Evolutionary conservation across 768 basidiomycete genomes (phyloP).

Genomic region (Tricholoma sp.): DNA sequence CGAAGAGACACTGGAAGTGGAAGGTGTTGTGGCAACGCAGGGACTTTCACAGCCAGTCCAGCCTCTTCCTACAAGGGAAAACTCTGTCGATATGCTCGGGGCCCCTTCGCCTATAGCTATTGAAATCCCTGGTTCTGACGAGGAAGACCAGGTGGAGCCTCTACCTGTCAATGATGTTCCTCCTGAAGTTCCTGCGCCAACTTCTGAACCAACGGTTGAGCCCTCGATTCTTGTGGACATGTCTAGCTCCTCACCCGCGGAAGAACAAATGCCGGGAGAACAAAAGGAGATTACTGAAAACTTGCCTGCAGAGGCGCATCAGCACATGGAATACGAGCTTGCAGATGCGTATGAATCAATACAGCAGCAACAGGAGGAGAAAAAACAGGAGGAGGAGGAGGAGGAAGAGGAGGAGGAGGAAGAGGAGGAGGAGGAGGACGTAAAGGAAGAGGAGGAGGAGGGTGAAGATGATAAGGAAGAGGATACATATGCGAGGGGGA

Average conservation of each 20-base stretch:
- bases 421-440: slow-evolving; percentile 14
- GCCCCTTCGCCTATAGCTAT: neutral
- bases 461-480: slow-evolving; percentile 1
- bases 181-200: neutral
- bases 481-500: neutral
- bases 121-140: neutral
- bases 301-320: neutral
- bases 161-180: neutral
- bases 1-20: neutral
- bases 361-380: slow-evolving; percentile 15
- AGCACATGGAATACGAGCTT: neutral
- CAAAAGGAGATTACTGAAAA: neutral
- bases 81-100: neutral
- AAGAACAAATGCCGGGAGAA: neutral
- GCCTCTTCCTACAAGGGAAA: neutral
- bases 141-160: neutral
- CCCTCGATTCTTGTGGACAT: neutral
- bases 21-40: neutral
- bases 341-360: neutral
- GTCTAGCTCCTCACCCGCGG: neutral
- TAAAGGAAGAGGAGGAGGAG: slow-evolving; percentile 1
- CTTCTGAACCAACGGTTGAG: neutral
- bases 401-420: slow-evolving; percentile 14
- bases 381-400: slow-evolving; percentile 19
- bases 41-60: neutral